Percentiles rank a stretch among this genome's conserved stretches.
phyloP scores from a whole-genome alignment of 2,329 filamentous ascomycete genomes.

The Xylogone sp. region DNA sequence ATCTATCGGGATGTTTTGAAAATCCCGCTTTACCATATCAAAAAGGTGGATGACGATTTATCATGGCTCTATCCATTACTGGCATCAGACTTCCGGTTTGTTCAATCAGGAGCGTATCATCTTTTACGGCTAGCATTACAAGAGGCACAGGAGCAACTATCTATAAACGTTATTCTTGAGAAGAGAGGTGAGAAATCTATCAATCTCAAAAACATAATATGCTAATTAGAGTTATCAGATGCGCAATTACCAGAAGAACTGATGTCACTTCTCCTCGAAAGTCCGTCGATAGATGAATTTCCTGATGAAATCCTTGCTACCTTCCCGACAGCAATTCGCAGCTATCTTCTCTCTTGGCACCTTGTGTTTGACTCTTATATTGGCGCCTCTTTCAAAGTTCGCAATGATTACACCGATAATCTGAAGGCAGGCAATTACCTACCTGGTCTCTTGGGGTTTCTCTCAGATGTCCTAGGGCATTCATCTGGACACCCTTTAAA shows the following conservation, averaged over 20 bases:
- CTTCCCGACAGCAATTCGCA: constrained; percentile 67
- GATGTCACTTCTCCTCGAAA: constrained; percentile 75
- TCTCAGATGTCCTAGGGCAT: constrained; percentile 81
- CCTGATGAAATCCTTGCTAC: constrained; percentile 61
- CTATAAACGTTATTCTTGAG: constrained; percentile 70
- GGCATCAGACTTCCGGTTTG: constrained; percentile 66
- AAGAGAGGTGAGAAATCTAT: constrained; percentile 47
- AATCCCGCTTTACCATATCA: constrained; percentile 57
- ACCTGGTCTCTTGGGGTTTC: constrained; percentile 68
- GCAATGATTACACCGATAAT: constrained; percentile 73
- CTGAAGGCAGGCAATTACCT: constrained; percentile 73
- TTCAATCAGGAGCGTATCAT: constrained; percentile 78
- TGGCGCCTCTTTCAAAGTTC: constrained; percentile 75
- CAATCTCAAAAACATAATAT: background rate
- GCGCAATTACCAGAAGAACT: constrained; percentile 80
- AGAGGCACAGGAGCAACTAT: constrained; percentile 72
- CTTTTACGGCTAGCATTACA: constrained; percentile 80
- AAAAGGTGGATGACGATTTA: constrained; percentile 41
- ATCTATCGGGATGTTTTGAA: constrained; percentile 66
- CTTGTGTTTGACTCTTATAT: constrained; percentile 83
- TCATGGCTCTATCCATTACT: constrained; percentile 72
- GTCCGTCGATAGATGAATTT: constrained; percentile 67
- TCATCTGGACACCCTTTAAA: constrained; percentile 69
- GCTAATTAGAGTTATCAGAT: constrained; percentile 28
- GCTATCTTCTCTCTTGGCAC: constrained; percentile 86